Evolutionary conservation across 257 asterid genomes (phyloP).

Genomic region (Cynanchum wilfordii): DNA sequence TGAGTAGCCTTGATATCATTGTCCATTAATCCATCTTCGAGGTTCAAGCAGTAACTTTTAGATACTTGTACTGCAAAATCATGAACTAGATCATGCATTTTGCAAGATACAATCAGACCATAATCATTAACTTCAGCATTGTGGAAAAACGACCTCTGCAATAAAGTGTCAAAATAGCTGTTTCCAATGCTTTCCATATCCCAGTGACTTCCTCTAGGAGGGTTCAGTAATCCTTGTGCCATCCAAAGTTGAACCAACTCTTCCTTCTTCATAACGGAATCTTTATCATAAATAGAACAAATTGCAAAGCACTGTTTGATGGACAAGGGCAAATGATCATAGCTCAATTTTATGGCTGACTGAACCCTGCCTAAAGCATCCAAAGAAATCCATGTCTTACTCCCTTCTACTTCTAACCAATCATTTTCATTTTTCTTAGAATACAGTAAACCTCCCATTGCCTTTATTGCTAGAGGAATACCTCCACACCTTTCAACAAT

Average conservation of each 20-base stretch:
- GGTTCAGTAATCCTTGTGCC: not conserved
- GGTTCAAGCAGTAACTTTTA: not conserved
- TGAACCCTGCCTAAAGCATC: not conserved
- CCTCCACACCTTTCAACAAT: not conserved
- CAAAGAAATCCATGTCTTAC: not conserved
- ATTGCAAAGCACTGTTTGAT: not conserved
- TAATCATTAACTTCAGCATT: not conserved
- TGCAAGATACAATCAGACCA: not conserved
- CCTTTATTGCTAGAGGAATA: not conserved
- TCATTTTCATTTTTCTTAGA: not conserved
- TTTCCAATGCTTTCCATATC: not conserved
- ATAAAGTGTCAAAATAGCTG: not conserved
- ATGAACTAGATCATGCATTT: conserved; percentile 4
- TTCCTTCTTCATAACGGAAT: not conserved
- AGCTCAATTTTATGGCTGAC: not conserved
- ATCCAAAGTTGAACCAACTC: conserved; percentile 1
- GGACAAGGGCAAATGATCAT: conserved; percentile 2
- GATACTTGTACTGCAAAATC: not conserved
- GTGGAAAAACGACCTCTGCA: not conserved
- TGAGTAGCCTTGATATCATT: not conserved
- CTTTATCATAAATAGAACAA: not conserved
- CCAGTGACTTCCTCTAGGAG: not conserved
- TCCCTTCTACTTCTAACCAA: not conserved
- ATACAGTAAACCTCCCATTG: not conserved
- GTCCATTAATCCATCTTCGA: not conserved